Base-by-base conservation (phyloP, 163 green algal species). In the Chlorella variabilis region DNA sequence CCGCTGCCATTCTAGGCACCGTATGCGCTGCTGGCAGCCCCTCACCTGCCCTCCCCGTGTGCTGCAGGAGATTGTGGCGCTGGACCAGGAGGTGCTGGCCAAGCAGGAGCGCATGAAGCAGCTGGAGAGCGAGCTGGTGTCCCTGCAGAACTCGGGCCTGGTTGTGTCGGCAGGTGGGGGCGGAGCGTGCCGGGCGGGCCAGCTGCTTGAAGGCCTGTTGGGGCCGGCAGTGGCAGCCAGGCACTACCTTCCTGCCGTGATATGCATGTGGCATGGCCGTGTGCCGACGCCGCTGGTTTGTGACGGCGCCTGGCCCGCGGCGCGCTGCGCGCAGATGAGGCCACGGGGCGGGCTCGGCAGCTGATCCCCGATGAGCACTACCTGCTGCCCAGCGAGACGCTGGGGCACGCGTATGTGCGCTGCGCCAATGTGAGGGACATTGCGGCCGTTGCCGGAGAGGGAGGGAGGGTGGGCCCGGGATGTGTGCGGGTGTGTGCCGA, bases 31-130 rank as follows among this genome's bases (percentile, higher is more conserved):
- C n/a, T n/a, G n/a, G n/a, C 51, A 62, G 51, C 15, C 20, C 18
- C 5, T 34, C 13, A 31, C 38, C 34, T 23, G 29, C 75, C 75
- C 68, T 78, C 67, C n/a, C n/a, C n/a, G n/a, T n/a, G n/a, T n/a
- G 5, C 62, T 62, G n/a, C 23, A 59, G 48, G 54, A 83, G 51
- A 84, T 93, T 58, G 76, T 87, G 76, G 27, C 27, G 23, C 31
- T 84, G 25, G 87, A 93, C 61, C 49, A 45, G 3, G 58, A 86
- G 62, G 59, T 87, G 9, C 75, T 86, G 18, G 49, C 4, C 5
- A 59, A 80, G 61, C 76, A 88, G 56, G 23, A 87, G 5, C 41
- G n/a, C n/a, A 71, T 63, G 23, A 54, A 73, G 33, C 71, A 80
- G 66, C 20, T 78, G 41, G 70, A 80, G 29, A 54, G 36, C 25